Evolutionary conservation across 2,329 filamentous ascomycete species (phyloP), one percentile per base, ranked within the genome.

Genomic region (Cryphonectria japonica): DNA sequence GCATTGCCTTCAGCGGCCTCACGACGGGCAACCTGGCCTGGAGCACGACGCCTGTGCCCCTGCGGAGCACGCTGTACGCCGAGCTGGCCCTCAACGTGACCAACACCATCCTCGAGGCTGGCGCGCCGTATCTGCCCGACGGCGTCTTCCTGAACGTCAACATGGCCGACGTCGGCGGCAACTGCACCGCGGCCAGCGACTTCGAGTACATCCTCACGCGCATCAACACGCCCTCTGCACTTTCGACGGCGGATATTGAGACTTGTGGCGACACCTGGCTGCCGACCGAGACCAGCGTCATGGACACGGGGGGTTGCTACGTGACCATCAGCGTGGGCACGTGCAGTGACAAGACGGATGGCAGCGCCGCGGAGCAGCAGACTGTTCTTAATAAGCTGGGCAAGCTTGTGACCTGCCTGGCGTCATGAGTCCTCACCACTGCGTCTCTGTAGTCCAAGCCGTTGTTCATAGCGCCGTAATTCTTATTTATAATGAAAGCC

Each of bases 61-160:
- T 79, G 13, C 85, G 87, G 73, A 87, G 86, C 78, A 78, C 80
- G 16, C 79, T 92, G n/a, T 93, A 93, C 75, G 89, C 88, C 3
- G 84, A 90, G 67, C 83, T 93, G 5, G 86, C 90, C 0, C 81
- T 85, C 16, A 87, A 85, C 37, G 76, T 93, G 7, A 89, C 88
- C 9, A 80, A 86, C 66, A 82, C 82, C 2, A 76, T 93, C 54
- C 77, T 91, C 39, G 82, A 79, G 1, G 83, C 85, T 0, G 89
- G 89, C 54, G 82, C 83, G 54, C 91, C 91, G 0, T 92, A 91
- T 76, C 83, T 93, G 3, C 90, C 91, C 0, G 75, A 81, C 0
- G 83, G 85, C 62, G 83, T 87, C 2, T 92, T 85, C 78, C 84
- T 93, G 43, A 93, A 93, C 74, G 89, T 93, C 75, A 93, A 93